These are phyloP conservation scores for Penicillium sp. DNA, from an alignment of 2,329 filamentous ascomycete species.

Conservation along the genomic window DNA sequence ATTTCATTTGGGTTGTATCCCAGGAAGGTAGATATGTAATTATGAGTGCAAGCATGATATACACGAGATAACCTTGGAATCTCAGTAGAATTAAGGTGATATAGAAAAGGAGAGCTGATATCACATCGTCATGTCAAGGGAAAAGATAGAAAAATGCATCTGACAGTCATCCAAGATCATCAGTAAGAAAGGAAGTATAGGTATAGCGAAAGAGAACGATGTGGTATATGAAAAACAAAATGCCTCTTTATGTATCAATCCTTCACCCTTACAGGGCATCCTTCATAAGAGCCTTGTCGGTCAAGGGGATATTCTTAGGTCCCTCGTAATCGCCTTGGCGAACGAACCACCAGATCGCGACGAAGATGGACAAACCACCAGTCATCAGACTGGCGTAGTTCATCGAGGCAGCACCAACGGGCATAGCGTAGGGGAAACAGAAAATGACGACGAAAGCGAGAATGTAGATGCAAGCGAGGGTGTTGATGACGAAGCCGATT, in stretches of 20 bases:
- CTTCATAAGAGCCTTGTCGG: constrained; percentile 32
- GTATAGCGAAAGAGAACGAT: constrained; percentile 7
- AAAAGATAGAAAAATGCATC: constrained; percentile 7
- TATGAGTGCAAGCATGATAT: constrained; percentile 4
- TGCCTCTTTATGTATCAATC: neutral
- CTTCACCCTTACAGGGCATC: constrained; percentile 28
- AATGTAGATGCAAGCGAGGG: constrained; percentile 54
- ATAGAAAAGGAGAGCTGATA: constrained; percentile 6
- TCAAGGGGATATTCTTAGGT: constrained; percentile 37
- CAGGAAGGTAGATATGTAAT: neutral
- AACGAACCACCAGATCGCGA: constrained; percentile 48
- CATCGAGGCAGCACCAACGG: constrained; percentile 50
- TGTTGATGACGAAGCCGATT: constrained; percentile 53
- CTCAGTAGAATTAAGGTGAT: constrained; percentile 10
- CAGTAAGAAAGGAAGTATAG: constrained; percentile 5
- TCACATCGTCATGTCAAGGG: constrained; percentile 6
- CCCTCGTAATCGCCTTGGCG: constrained; percentile 36
- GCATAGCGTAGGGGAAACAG: constrained; percentile 56
- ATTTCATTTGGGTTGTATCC: neutral
- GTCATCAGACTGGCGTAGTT: constrained; percentile 56
- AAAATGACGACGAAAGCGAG: constrained; percentile 59
- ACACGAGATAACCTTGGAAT: neutral
- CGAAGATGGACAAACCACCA: constrained; percentile 52
- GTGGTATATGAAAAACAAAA: constrained; percentile 18
- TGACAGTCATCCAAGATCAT: constrained; percentile 14